These are phyloP conservation scores for Zygosaccharomyces sapae DNA, from an alignment of 1,139 yeast species.

Conservation along the genomic window DNA sequence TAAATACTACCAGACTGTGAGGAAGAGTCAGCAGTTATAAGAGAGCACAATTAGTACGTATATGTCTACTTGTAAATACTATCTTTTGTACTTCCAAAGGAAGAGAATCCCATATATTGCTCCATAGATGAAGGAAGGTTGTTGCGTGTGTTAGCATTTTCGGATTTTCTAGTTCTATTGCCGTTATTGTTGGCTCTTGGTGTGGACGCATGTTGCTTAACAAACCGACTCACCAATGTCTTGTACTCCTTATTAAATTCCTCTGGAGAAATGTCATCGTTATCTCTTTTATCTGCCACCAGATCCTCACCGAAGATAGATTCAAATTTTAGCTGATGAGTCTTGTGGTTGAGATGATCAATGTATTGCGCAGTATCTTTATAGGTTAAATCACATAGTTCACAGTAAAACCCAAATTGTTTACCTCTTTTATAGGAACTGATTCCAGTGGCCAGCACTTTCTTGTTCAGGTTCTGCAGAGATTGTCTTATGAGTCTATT, in stretches of 20 bases:
- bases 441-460: slow-evolving; percentile 43
- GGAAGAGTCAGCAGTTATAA: slow-evolving; percentile 37
- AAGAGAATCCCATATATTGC: slow-evolving; percentile 57
- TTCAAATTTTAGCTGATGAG: slow-evolving; percentile 45
- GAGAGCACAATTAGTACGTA: neutral
- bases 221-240: slow-evolving; percentile 25
- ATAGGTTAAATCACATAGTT: slow-evolving; percentile 70
- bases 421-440: slow-evolving; percentile 50
- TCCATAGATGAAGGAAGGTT: slow-evolving; percentile 36
- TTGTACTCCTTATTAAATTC: slow-evolving; percentile 36
- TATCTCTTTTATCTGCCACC: slow-evolving; percentile 34
- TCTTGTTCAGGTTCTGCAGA: slow-evolving; percentile 43
- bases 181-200: neutral
- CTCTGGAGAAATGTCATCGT: slow-evolving; percentile 36
- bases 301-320: slow-evolving; percentile 34
- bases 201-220: slow-evolving; percentile 16
- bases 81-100: slow-evolving; percentile 42
- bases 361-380: slow-evolving; percentile 76
- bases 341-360: slow-evolving; percentile 77
- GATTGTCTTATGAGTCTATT: slow-evolving; percentile 35
- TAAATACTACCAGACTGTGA: slow-evolving; percentile 59
- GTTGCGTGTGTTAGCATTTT: slow-evolving; percentile 29
- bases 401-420: slow-evolving; percentile 80
- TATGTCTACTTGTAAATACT: slow-evolving; percentile 6
- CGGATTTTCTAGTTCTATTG: slow-evolving; percentile 18